A percentile compares a stretch with the other conserved stretches of the same genome.
phyloP scores from a whole-genome alignment of 129 eudicot genomes.

The Centaurea solstitialis region DNA sequence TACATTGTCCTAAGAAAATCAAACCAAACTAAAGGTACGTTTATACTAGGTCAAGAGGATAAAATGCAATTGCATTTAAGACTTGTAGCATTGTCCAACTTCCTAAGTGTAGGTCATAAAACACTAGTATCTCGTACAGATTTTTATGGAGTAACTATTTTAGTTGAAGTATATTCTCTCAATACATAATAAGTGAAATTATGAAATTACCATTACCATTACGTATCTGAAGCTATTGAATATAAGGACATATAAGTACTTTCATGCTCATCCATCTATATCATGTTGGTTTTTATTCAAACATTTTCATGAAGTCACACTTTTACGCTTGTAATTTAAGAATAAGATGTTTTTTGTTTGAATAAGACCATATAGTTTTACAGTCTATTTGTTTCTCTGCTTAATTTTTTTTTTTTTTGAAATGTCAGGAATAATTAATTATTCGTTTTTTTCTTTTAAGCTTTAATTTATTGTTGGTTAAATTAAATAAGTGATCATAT shows the following conservation, averaged over 20 bases:
- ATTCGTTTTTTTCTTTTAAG: background rate
- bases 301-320: background rate
- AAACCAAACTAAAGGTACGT: no score
- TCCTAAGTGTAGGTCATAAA: background rate
- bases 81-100: background rate
- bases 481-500: background rate
- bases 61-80: background rate
- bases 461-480: background rate
- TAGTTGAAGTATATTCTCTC: background rate
- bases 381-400: background rate
- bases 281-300: no score
- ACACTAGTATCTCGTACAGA: background rate
- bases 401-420: background rate
- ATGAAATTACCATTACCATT: background rate
- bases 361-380: background rate
- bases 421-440: background rate
- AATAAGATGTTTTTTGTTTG: background rate
- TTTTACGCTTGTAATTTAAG: background rate
- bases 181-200: no score
- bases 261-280: background rate
- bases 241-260: background rate
- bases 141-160: background rate
- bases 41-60: background rate
- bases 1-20: background rate
- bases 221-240: background rate